Evolutionary conservation across 495 filamentous ascomycete species (phyloP), one percentile per base, ranked within the genome.

Genomic region (Annulohypoxylon nitens): DNA sequence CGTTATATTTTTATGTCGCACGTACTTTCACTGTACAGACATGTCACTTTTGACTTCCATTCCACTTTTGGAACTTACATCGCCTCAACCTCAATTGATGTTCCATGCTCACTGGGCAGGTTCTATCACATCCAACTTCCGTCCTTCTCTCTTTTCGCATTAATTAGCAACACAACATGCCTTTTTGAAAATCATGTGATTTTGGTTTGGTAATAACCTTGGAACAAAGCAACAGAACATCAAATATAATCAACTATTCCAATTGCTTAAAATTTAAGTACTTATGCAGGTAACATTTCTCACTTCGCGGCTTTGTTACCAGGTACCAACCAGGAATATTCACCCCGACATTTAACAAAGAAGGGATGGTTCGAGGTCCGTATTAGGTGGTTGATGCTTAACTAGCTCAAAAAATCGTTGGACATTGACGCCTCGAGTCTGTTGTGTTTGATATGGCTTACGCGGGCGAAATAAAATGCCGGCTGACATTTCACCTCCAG

Each of bases 151-250:
- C 43, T 53, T 34, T 59, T 62, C 30, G 57, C 48, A 69, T 70
- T 14, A 66, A 74, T 70, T 30, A 39, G 61, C 61, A 43, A 43
- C 12, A 43, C 37, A 33, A 25, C 25, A 47, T 11, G 7, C 14
- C 10, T 36, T 59, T 47, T 14, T 23, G 30, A 2, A 53, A 68
- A 68, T 67, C 70, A 73, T 67, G 70, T 69, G 70, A 68, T 54
- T 51, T 51, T 48, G 18, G 50, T 34, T 23, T 23, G 20, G 20
- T 23, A 23, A 23, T 23, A 23, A 23, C 20, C 20, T 23, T 23
- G 1, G 20, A 39, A 16, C 47, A 66, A 54, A 39, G 62, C 47
- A 48, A 67, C n/a, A 47, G n/a, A 47, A 18, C 1, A 53, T 20
- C 7, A 2, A 39, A 30, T 37, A 30, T 55, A 12, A 36, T 47